Evolutionary conservation across 257 asterid genomes (phyloP).

Genomic region (Solanum corneliomulleri): DNA sequence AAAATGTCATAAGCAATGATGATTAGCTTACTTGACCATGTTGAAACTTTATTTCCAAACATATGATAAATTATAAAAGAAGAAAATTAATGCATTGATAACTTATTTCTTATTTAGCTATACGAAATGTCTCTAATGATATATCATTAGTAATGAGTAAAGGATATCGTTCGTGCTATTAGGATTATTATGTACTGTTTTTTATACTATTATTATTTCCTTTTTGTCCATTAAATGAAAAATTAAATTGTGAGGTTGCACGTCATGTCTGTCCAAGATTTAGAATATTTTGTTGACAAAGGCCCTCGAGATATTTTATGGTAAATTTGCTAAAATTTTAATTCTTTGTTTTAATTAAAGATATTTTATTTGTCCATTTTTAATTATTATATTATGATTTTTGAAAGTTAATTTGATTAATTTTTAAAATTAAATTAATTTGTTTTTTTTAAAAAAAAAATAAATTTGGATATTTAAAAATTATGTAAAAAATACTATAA

Average conservation of each 20-base stretch:
- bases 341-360: background rate
- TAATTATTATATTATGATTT: no score
- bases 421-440: no score
- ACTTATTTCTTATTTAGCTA: no score
- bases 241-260: no score
- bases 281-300: background rate
- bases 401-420: no score
- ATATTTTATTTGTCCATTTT: background rate
- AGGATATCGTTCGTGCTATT: background rate
- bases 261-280: background rate
- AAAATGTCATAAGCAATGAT: no score
- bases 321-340: background rate
- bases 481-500: no score
- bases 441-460: no score
- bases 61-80: fast-evolving
- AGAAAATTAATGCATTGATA: no score
- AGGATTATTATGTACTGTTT: background rate
- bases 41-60: no score
- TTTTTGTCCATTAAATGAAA: background rate
- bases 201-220: background rate
- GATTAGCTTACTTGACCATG: no score
- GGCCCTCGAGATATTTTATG: background rate
- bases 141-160: background rate
- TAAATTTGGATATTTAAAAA: no score
- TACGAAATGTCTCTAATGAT: background rate